Evolutionary conservation across 805 yeast genomes (phyloP).

Genomic region (Saturnispora gosingensis): DNA sequence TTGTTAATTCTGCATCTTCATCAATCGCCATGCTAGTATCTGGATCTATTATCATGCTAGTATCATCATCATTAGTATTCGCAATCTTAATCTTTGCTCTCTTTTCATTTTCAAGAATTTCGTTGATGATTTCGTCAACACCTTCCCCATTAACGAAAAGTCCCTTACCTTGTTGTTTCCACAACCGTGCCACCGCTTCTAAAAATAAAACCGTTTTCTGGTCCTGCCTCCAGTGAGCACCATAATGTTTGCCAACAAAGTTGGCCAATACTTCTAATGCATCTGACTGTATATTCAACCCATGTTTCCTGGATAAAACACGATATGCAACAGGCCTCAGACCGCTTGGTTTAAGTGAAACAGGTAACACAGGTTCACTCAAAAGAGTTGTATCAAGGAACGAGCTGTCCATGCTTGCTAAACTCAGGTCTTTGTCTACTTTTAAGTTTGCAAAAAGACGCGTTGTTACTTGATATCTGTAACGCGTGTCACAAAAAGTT

Average conservation of each 20-base stretch:
- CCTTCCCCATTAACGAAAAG: slow-evolving; percentile 74
- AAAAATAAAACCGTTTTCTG: slow-evolving; percentile 50
- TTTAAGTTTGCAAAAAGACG: neutral
- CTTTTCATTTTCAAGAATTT: slow-evolving; percentile 24
- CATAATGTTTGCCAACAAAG: slow-evolving; percentile 68
- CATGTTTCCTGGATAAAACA: slow-evolving; percentile 83
- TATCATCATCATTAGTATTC: slow-evolving; percentile 10
- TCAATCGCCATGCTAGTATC: slow-evolving; percentile 6
- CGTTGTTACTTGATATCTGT: neutral
- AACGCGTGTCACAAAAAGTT: slow-evolving; percentile 3
- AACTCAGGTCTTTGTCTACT: neutral
- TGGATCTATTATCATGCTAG: slow-evolving; percentile 10
- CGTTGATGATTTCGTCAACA: slow-evolving; percentile 53
- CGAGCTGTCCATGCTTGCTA: slow-evolving; percentile 10
- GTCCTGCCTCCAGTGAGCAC: slow-evolving; percentile 72
- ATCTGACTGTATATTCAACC: slow-evolving; percentile 78
- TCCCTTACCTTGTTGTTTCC: slow-evolving; percentile 90
- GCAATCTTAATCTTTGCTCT: slow-evolving; percentile 2
- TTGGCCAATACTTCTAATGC: slow-evolving; percentile 69
- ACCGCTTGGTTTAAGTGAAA: slow-evolving; percentile 68
- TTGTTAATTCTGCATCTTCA: slow-evolving; percentile 5
- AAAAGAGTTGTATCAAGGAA: slow-evolving; percentile 11
- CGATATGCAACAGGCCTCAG: slow-evolving; percentile 89
- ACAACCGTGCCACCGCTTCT: slow-evolving; percentile 68
- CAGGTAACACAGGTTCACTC: slow-evolving; percentile 49